These are phyloP conservation scores for Phytopythium oedochilum DNA, from an alignment of 352 stramenopile species.

Conservation along the genomic window DNA sequence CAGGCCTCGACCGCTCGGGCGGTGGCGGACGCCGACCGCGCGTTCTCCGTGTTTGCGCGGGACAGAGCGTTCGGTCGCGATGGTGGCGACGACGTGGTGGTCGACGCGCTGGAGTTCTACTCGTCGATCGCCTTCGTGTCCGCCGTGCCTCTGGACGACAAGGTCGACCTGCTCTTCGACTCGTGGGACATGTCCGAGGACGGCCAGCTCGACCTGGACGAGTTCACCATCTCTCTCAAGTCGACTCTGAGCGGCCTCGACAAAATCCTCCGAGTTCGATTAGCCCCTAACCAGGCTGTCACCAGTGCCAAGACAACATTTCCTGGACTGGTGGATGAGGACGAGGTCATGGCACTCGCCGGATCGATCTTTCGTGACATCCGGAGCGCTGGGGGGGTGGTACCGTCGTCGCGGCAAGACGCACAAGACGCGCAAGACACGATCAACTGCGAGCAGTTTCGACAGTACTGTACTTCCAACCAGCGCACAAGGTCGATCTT, in stretches of 20 bases:
- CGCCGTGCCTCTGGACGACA: slow-evolving; percentile 55
- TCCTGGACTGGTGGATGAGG: slow-evolving; percentile 38
- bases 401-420: slow-evolving; percentile 11
- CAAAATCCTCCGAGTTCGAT: slow-evolving; percentile 41
- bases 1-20: slow-evolving; percentile 36
- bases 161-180: slow-evolving; percentile 81
- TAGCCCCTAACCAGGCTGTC: not conserved
- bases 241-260: slow-evolving; percentile 66
- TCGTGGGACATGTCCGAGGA: slow-evolving; percentile 88
- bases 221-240: slow-evolving; percentile 87
- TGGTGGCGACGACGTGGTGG: slow-evolving; percentile 13
- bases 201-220: slow-evolving; percentile 66
- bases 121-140: slow-evolving; percentile 69
- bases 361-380: slow-evolving; percentile 72
- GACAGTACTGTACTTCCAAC: slow-evolving; percentile 67
- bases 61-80: not conserved
- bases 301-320: not conserved
- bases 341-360: slow-evolving; percentile 57
- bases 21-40: slow-evolving; percentile 40
- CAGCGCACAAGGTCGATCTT: slow-evolving; percentile 51
- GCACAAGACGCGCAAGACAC: slow-evolving; percentile 24
- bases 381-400: slow-evolving; percentile 20
- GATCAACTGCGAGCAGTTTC: slow-evolving; percentile 79
- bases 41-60: slow-evolving; percentile 53
- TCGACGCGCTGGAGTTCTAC: slow-evolving; percentile 81